phyloP scores from a whole-genome alignment of 306 rosid genomes.

The Vigna trinervia region DNA sequence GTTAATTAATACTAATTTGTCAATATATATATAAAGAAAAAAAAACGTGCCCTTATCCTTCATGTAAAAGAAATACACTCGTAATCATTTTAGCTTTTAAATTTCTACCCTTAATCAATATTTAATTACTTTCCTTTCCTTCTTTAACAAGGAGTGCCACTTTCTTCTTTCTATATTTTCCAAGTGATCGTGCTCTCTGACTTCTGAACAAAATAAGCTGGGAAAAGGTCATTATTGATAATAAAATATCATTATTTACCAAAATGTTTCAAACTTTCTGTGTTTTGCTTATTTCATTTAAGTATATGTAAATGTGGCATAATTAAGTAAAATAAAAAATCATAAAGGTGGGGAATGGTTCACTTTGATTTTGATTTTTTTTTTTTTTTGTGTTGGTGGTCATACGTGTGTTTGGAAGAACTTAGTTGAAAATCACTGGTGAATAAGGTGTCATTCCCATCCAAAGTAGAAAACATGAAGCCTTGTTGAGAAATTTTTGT shows the following conservation, averaged over 20 bases:
- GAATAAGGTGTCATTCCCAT: conserved; percentile 38
- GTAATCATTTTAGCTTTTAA: neutral
- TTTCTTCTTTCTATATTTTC: neutral
- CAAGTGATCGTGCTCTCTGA: neutral
- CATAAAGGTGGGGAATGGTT: neutral
- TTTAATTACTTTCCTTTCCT: neutral
- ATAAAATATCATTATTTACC: neutral
- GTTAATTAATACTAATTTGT: no score
- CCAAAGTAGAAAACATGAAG: conserved; percentile 21
- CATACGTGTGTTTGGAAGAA: conserved; percentile 16
- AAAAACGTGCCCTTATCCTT: no score
- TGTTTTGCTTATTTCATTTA: neutral
- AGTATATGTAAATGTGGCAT: neutral
- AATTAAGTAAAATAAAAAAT: conserved; percentile 11
- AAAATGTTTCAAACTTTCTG: conserved; percentile 9
- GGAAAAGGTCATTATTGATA: neutral
- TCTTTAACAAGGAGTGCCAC: neutral
- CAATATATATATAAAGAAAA: no score
- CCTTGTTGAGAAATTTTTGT: neutral
- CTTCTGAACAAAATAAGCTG: neutral
- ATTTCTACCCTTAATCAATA: neutral
- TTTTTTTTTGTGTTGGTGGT: neutral
- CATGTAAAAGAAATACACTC: neutral
- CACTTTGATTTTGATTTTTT: neutral
- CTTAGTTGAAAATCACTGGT: conserved; percentile 5